Base-by-base conservation (phyloP, 768 basidiomycete species). In the Fistulinella prunicolor region DNA sequence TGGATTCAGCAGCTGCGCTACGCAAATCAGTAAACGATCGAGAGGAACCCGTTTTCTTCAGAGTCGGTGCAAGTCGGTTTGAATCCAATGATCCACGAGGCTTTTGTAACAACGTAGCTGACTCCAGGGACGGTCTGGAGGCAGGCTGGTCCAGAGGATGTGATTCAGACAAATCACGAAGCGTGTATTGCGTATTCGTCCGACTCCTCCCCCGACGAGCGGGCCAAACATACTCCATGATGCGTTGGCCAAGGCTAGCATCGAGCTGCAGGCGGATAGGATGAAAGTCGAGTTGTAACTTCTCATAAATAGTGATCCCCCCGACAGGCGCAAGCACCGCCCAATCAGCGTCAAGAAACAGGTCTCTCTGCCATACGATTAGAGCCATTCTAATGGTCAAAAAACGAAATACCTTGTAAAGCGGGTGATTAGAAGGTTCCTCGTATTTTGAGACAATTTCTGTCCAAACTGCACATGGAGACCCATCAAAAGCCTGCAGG, bases 181-280 rank as follows among this genome's bases (percentile, higher is more conserved):
- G 38, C 7, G 35, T 21, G 16, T 10, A 16, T 8, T 50, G 49
- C 3, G 21, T 4, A 13, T 52, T 30, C 34, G 35, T 38, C 19
- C 39, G 49, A 29, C 55, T 62, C 50, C 62, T 65, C 13, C 55
- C 66, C 51, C 74, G 74, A 23, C 85, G 77, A 20, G 79, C 75
- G 20, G 86, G 85, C 83, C 89, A 94, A 24, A 96, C 71, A 63
- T 97, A 97, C 61, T 89, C 86, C 80, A 91, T 82, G 47, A 97
- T 86, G 46, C 82, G 76, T 17, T 78, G 77, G 9, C 91, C 93
- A 23, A 94, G 77, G 53, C 77, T 79, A 22, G 89, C 83, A 66
- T 98, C 94, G 41, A 97, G 76, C 55, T 92, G 89, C 7, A 96
- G 75, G 24, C 86, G 82, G 56, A 97, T 76, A 0, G 94, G 94